A percentile compares a stretch with the other conserved stretches of the same genome.
phyloP scores from a whole-genome alignment of 2,329 filamentous ascomycete genomes.

The Colletotrichum sp. region DNA sequence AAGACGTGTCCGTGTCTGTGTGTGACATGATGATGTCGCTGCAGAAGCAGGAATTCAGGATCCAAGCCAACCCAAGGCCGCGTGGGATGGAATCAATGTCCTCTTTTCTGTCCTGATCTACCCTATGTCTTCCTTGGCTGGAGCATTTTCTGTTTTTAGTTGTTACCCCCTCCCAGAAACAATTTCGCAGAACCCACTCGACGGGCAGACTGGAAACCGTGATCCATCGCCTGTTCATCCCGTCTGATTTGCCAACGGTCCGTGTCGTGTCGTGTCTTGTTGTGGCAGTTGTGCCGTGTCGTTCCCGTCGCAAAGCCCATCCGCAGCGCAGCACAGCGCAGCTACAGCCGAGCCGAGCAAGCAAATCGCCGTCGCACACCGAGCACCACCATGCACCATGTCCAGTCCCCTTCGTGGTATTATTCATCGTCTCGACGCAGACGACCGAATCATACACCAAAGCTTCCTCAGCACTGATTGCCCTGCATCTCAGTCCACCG shows the following conservation, averaged over 20 bases:
- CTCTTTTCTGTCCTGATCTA: not conserved
- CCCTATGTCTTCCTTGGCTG: not conserved
- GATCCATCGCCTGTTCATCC: constrained; percentile 6
- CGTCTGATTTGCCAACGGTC: not conserved
- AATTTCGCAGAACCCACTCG: not conserved
- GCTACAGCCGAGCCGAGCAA: not conserved
- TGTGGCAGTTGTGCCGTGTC: not conserved
- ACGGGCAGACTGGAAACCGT: not conserved
- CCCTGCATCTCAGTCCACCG: not conserved
- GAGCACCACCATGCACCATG: not conserved
- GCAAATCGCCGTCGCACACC: not conserved
- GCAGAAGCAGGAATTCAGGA: not conserved
- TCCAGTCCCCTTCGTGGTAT: not conserved
- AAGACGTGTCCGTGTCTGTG: not conserved
- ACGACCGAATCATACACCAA: not conserved
- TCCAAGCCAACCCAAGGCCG: not conserved
- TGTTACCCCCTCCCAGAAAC: not conserved
- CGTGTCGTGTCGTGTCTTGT: not conserved
- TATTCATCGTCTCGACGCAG: not conserved
- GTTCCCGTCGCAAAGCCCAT: not conserved
- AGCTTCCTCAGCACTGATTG: not conserved
- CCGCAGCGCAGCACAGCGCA: not conserved
- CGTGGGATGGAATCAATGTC: not conserved
- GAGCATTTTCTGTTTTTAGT: not conserved
- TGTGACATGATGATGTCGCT: not conserved